phyloP scores from a whole-genome alignment of 2,329 filamentous ascomycete species.

The Aspergillus sp. region DNA sequence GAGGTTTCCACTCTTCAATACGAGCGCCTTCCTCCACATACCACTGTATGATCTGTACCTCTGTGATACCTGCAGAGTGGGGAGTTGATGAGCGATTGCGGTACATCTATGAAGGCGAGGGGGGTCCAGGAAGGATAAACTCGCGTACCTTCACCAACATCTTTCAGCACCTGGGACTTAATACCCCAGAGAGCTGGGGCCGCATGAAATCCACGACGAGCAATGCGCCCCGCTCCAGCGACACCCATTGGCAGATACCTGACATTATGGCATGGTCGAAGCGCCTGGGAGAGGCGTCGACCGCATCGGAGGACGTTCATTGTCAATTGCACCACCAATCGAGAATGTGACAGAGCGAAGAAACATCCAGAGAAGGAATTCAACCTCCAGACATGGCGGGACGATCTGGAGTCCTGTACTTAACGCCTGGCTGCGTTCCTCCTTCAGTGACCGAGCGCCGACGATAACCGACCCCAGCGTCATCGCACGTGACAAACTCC shows the following conservation, averaged over 20 bases:
- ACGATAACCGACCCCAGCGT: slow-evolving; percentile 23
- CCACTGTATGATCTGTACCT: slow-evolving; percentile 99
- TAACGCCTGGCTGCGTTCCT: slow-evolving; percentile 6
- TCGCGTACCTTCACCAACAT: slow-evolving; percentile 42
- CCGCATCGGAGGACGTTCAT: slow-evolving; percentile 34
- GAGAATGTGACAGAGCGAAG: slow-evolving; percentile 2
- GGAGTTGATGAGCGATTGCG: background rate
- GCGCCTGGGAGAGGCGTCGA: slow-evolving; percentile 26
- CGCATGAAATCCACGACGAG: slow-evolving; percentile 36
- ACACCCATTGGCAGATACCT: slow-evolving; percentile 25
- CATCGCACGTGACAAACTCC: slow-evolving; percentile 25
- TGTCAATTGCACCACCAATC: slow-evolving; percentile 5
- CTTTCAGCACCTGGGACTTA: slow-evolving; percentile 42
- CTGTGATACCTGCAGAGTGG: slow-evolving; percentile 76
- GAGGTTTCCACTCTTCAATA: slow-evolving; percentile 95
- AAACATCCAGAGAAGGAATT: slow-evolving; percentile 3
- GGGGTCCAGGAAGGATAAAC: background rate
- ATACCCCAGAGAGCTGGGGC: slow-evolving; percentile 33
- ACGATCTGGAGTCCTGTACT: slow-evolving; percentile 2
- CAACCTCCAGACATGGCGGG: slow-evolving; percentile 7
- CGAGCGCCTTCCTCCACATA: slow-evolving; percentile 94
- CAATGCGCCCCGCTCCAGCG: slow-evolving; percentile 20
- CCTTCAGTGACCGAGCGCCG: slow-evolving; percentile 16
- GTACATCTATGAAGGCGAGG: background rate
- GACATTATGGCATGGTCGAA: slow-evolving; percentile 25